Base-by-base conservation (phyloP, 1,284 basidiomycete species). In the Laetiporus sulphureus region DNA sequence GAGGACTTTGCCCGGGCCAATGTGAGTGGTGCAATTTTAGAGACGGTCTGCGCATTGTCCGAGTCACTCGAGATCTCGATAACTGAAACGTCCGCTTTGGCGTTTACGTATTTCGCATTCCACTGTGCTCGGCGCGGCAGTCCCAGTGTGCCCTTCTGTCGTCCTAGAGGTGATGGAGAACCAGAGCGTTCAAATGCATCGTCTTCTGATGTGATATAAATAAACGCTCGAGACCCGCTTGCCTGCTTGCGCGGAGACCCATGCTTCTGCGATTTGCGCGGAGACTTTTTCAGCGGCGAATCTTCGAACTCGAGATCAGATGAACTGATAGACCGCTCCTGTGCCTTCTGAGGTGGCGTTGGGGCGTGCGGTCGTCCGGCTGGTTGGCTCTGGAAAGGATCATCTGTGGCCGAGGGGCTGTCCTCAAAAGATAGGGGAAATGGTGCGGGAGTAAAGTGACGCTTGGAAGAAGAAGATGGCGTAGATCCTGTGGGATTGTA, bases 51-150 rank as follows among this genome's bases (percentile, higher is more conserved):
- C 40, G 33, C 46, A 27, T 41, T 45, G 19, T 62, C 59, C 1
- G 59, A 61, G 18, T 57, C 61, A 36, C 60, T 62, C 2, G 60
- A 62, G 23, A 63, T 60, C n/a, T 55, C 53, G 15, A 64, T 61
- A 29, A 62, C 44, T n/a, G 49, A 52, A 22, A 47, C 8, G 20
- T 56, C 48, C 12, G 13, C 16, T 22, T 32, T 42, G 22, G 46
- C 48, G n/a, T n/a, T n/a, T n/a, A n/a, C n/a, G n/a, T n/a, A n/a
- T n/a, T n/a, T n/a, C 5, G 41, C 38, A 16, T 37, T 30, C 20
- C 23, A 40, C 32, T 35, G 46, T 15, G 42, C 44, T 15, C 30
- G 18, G 7, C 42, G 33, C 1, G 33, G 27, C 19, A 39, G 30
- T 7, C 32, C n/a, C 4, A 33, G 23, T 6, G 36, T 44, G 21